Evolutionary conservation across 441 rosid species (phyloP).

Genomic region (Arabidopsis lyrata): DNA sequence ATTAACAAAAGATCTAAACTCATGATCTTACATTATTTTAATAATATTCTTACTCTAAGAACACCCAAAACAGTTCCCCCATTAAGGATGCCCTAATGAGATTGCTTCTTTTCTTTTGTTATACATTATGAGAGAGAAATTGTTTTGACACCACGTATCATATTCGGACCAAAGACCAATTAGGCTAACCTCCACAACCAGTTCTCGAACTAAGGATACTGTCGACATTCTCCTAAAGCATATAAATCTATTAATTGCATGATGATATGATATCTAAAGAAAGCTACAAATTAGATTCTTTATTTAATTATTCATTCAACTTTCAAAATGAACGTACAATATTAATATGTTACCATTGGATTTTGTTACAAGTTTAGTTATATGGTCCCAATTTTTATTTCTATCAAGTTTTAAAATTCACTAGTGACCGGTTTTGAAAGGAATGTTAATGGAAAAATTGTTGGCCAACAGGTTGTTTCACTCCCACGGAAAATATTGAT

Average conservation of each 20-base stretch:
- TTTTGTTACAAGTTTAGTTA: not conserved
- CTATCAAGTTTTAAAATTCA: not conserved
- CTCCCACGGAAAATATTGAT: too few relatives aligned
- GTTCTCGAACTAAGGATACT: not conserved
- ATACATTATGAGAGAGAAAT: too few relatives aligned
- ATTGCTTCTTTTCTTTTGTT: not conserved
- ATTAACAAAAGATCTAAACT: too few relatives aligned
- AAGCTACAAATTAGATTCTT: not conserved
- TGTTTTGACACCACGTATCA: not conserved
- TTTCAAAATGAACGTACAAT: not conserved
- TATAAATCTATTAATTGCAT: not conserved
- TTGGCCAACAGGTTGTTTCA: too few relatives aligned
- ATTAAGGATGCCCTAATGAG: too few relatives aligned
- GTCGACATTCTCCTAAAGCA: not conserved
- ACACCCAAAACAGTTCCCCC: too few relatives aligned
- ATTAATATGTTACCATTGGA: not conserved
- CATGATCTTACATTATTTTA: too few relatives aligned
- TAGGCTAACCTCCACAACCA: not conserved
- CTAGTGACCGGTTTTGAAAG: too few relatives aligned
- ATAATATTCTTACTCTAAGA: too few relatives aligned
- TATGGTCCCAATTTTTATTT: not conserved
- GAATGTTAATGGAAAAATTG: too few relatives aligned
- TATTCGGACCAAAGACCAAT: not conserved
- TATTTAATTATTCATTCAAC: not conserved
- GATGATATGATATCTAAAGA: not conserved